These are phyloP conservation scores for Nadsonia commutata DNA, from an alignment of 1,139 yeast species.

Conservation along the genomic window DNA sequence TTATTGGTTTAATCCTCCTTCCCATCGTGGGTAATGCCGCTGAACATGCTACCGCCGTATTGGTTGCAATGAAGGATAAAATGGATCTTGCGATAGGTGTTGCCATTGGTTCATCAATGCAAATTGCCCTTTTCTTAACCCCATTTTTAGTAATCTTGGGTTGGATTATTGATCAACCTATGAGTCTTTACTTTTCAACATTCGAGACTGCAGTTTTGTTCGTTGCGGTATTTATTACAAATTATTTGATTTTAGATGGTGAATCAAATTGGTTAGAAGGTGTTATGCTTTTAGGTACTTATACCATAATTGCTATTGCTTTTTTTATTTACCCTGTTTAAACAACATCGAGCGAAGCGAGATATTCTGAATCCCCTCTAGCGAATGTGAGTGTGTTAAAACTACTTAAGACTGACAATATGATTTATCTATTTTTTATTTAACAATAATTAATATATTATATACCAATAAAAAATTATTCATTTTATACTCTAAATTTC, in stretches of 20 bases:
- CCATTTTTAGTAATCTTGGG: constrained; percentile 91
- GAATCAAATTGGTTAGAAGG: constrained; percentile 97
- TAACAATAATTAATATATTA: too few species aligned
- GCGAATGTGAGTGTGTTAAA: too few species aligned
- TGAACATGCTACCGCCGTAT: constrained; percentile 91
- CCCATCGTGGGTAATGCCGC: constrained; percentile 99
- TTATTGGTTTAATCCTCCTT: constrained; percentile 81
- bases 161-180: constrained; percentile 80
- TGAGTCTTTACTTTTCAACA: constrained; percentile 82
- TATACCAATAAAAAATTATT: too few species aligned
- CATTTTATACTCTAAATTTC: too few species aligned
- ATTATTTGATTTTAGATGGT: constrained; percentile 81
- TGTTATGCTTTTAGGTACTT: constrained; percentile 75
- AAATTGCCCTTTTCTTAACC: constrained; percentile 85
- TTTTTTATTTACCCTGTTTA: constrained; percentile 65
- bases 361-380: too few species aligned
- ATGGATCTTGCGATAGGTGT: constrained; percentile 97
- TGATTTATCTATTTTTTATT: too few species aligned
- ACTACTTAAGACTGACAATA: too few species aligned
- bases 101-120: constrained; percentile 93
- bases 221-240: constrained; percentile 74
- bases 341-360: too few species aligned
- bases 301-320: constrained; percentile 73
- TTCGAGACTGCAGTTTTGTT: constrained; percentile 88
- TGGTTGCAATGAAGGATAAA: constrained; percentile 89